Base-by-base conservation (phyloP, 257 asterid species). In the Solanum gandarillasii region DNA sequence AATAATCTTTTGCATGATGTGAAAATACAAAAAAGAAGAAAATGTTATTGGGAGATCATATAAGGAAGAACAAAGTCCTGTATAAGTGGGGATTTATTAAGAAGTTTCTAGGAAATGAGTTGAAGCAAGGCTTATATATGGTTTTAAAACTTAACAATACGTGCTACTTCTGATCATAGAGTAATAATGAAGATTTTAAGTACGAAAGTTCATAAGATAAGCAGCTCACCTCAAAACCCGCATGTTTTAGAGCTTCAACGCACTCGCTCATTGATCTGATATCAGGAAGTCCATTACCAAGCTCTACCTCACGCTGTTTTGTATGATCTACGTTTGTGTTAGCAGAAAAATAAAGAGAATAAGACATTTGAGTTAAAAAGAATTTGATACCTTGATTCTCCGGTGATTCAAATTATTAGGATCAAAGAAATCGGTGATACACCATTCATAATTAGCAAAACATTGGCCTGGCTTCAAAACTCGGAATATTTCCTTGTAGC, bases 271-370 rank as follows among this genome's bases (percentile, higher is more conserved):
- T 87, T 9, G 88, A 87, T 60, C 86, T 75, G 74, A 87, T 87
- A 58, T 87, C 88, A 74, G 88, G 88, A 55, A 87, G 88, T 48
- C 88, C 88, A 36, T 87, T 75, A 35, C 88, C 88, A 76, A 87
- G 84, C 86, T 87, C 88, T 10, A 87, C 71, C 71, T 87, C 86
- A 38, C 39, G 75, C 87, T 85, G 41, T 81, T 81, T 81, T 18
- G 34, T 29, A 29, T 29, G 41, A 46, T 3, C 70, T 0, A 29
- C 5, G 68, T 18, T 16, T 16, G 70, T 8, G 68, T 48, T 81
- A 81, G 70, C 43, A 48, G 81, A 12, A 67, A 65, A 67, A 20
- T n/a, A 6, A 62, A 14, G 27, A 62, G 78, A 55, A 29, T 14
- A 16, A 16, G 41, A 29, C 0, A 9, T 27, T 27, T 81, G 29